Conservation (phyloP, 2,329 filamentous ascomycete genomes). For the Penicillium sp. region DNA sequence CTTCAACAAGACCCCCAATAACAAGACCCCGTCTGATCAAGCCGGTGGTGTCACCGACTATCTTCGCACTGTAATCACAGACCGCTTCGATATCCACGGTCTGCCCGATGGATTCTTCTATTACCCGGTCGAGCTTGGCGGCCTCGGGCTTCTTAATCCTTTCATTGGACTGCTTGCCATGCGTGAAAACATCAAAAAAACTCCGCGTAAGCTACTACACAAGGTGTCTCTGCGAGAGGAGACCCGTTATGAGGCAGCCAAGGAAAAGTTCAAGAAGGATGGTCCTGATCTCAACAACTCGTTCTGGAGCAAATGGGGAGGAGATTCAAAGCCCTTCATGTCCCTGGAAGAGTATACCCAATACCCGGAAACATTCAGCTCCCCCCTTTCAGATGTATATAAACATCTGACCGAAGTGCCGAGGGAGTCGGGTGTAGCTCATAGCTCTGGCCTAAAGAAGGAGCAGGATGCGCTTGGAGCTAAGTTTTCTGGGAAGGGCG, state of each 20-base stretch:
- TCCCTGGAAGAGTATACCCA: conserved; percentile 41
- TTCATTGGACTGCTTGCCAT: conserved; percentile 51
- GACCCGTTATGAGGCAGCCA: conserved; percentile 52
- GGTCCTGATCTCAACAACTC: conserved; percentile 17
- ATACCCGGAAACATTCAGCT: conserved; percentile 37
- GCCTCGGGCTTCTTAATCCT: conserved; percentile 52
- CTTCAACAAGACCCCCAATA: conserved; percentile 40
- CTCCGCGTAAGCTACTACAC: conserved; percentile 35
- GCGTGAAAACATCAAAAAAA: conserved; percentile 43
- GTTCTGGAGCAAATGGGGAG: conserved; percentile 4
- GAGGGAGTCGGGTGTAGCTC: conserved; percentile 30
- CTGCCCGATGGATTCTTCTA: conserved; percentile 55
- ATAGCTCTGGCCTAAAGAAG: conserved; percentile 29
- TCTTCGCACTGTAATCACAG: conserved; percentile 53
- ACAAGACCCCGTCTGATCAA: neutral
- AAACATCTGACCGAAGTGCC: conserved; percentile 33
- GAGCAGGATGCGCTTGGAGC: conserved; percentile 20
- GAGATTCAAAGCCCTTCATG: conserved; percentile 32
- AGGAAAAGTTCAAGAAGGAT: conserved; percentile 33
- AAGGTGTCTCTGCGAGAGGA: conserved; percentile 48
- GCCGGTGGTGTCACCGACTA: conserved; percentile 54
- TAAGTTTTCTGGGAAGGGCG: conserved; percentile 1
- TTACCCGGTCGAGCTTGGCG: conserved; percentile 53
- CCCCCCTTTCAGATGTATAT: conserved; percentile 34
- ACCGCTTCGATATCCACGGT: conserved; percentile 52